Evolutionary conservation across 257 asterid species (phyloP), one percentile per base, ranked within the genome.

Genomic region (Jaltomata sinuosa): DNA sequence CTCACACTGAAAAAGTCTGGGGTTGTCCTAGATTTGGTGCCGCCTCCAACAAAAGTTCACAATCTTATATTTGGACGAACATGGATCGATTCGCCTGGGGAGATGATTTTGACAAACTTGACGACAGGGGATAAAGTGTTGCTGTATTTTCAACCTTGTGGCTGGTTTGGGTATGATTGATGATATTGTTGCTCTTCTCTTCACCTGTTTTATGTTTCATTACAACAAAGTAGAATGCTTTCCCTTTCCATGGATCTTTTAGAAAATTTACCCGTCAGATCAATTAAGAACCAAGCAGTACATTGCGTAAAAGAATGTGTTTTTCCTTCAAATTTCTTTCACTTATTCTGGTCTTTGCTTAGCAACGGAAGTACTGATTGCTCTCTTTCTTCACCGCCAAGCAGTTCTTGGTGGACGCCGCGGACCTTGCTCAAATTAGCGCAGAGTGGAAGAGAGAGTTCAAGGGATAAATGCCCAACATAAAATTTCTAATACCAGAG

Each of bases 71-170:
- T 95, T 88, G 99, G 99, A 64, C 92, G 99, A 88, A 97, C 99
- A 15, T 97, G 99, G 98, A 95, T 97, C 80, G 99, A 97, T 90
- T 95, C 99, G 27, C 92, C 94, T 15, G 98, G 98, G 85, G 98
- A 97, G 85, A 95, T 97, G 98, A 80, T 97, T 78, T 88, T 97
- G 98, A 91, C 97, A 57, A 95, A 97, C 91, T 54, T 90, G 90
- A 95, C 97, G 31, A 95, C 99, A 1, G 99, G 99, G 86, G 99
- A 97, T 88, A 97, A 97, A 92, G 98, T 90, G 69, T 94, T 95
- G 42, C 92, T 97, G 57, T 97, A 92, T 89, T 97, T 97, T 91
- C 99, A 97, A 87, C 99, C 99, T 72, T 97, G 98, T 82, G 98
- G 99, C 71, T 97, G 99, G 99, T 95, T 97, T 83, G 99, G 99